Percentiles rank a stretch among this genome's conserved stretches.
phyloP scores from a whole-genome alignment of 768 basidiomycete species.

The Botryobasidium botryosum region DNA sequence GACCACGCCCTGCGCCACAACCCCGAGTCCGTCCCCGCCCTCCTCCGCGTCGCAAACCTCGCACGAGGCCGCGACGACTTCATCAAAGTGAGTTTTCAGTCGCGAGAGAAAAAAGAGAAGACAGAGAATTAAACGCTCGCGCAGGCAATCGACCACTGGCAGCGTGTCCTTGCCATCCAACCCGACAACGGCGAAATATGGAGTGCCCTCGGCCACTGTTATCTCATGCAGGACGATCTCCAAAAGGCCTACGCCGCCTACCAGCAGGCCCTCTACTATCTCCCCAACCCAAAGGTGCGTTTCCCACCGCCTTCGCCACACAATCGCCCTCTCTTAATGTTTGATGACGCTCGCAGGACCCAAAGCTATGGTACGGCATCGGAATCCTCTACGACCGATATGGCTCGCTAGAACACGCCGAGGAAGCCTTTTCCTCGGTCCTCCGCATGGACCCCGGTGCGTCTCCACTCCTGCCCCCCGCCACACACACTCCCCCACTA shows the following conservation, averaged over 20 bases:
- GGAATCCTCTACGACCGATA: slow-evolving; percentile 98
- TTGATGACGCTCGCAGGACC: slow-evolving; percentile 49
- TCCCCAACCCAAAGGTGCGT: slow-evolving; percentile 83
- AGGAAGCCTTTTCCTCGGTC: slow-evolving; percentile 94
- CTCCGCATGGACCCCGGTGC: slow-evolving; percentile 92
- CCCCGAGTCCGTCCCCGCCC: slow-evolving; percentile 71
- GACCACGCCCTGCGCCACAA: slow-evolving; percentile 94
- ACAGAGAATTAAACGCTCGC: slow-evolving; percentile 13
- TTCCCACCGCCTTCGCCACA: not conserved
- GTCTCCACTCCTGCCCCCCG: slow-evolving; percentile 10
- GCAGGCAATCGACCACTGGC: slow-evolving; percentile 92
- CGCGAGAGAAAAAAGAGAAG: not conserved
- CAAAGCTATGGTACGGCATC: slow-evolving; percentile 98
- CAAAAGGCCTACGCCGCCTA: slow-evolving; percentile 98
- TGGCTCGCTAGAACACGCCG: slow-evolving; percentile 94
- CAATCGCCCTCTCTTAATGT: slow-evolving; percentile 5
- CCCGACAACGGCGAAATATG: slow-evolving; percentile 98
- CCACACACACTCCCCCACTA: not conserved
- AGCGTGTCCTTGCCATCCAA: slow-evolving; percentile 74
- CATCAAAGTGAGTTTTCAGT: slow-evolving; percentile 50
- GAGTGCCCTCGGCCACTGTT: slow-evolving; percentile 94
- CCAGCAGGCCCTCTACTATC: slow-evolving; percentile 90
- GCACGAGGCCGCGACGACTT: slow-evolving; percentile 97
- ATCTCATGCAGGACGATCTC: slow-evolving; percentile 97
- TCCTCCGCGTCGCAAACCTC: slow-evolving; percentile 89